Base-by-base conservation (phyloP, 805 yeast genomes). In the Jamesozyma jinghongensis region DNA sequence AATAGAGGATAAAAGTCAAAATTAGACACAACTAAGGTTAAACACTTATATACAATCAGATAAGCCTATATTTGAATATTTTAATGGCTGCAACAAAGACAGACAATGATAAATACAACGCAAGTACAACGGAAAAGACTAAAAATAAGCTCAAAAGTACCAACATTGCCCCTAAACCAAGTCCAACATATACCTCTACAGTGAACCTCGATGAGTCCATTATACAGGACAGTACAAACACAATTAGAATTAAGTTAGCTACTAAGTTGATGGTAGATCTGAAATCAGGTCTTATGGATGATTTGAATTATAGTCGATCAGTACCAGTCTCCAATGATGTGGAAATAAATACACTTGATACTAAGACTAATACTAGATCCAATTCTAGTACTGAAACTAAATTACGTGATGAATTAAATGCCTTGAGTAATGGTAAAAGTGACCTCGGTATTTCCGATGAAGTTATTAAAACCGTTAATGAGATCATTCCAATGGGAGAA, bases 221-320 rank as follows among this genome's bases (percentile, higher is more conserved):
- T 22, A 10, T 6, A 7, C 10, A 6, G 6, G 26, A 22, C 10
- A 22, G 26, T 22, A 22, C 26, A 22, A 22, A 22, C 10, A 22
- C 26, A 22, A 22, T 10, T 5, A 38, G 48, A 26, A 20, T 56
- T 7, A 55, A 52, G 36, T 19, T 54, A 27, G 52, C 50, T 5
- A 48, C 59, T 4, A 52, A 57, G 37, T 22, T 60, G 26, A 37
- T 60, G 17, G 40, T 53, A 32, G 61, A 58, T 38, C 49, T 47
- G 35, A 55, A 53, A 38, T 44, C 49, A 28, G 56, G 58, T 3
- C 40, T 59, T n/a, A 53, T 58, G 55, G 62, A 58, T 40, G 63
- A 58, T 40, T 38, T 60, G 22, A 59, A 60, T 36, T 52, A 49
- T 38, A 47, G 42, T 28, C 41, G 49, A 29, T 22, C 37, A 26